Evolutionary conservation across 805 yeast species (phyloP), one percentile per base, ranked within the genome.

Genomic region (Wickerhamiella qilinensis): DNA sequence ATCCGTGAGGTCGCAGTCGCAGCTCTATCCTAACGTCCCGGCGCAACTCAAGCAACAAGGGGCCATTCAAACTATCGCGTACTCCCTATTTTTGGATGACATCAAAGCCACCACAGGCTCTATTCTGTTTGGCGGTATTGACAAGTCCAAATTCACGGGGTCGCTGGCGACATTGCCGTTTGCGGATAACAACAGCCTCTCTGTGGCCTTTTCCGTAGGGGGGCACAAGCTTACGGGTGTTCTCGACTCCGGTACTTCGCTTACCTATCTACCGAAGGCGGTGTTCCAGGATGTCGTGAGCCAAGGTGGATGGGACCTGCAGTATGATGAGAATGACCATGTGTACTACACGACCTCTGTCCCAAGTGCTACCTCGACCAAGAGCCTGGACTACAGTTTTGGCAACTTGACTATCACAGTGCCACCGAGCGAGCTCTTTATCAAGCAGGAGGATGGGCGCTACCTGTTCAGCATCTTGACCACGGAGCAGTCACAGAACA

Each of bases 21-120:
- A 28, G 15, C 15, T 28, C 15, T 28, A 28, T 15, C 30, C 15
- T 29, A 38, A 38, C 15, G 9, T 38, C 8, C 40, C 40, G 3
- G 19, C 15, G 5, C 9, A 12, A 3, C 33, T 38, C 17, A 38
- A 38, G 33, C 12, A 24, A 5, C 32, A 28, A 37, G 86, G 86
- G 0, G 48, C 65, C 35, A 78, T 75, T 45, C 51, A 63, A 29
- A 62, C 65, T 35, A 62, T 61, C 24, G 71, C 71, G 2, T 80
- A 76, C 54, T 78, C 88, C 0, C 58, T 80, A 36, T 78, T 61
- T 51, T 59, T 80, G 52, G 67, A 75, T 48, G 55, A 57, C 9
- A 44, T 52, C 11, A 44, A 43, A 15, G 46, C 53, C 8, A 24
- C 44, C n/a, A 35, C 48, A 5, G 60, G 60, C 20, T 20, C 44